These are phyloP conservation scores for Austroboletus eburneus DNA, from an alignment of 768 basidiomycete genomes.

Conservation along the genomic window DNA sequence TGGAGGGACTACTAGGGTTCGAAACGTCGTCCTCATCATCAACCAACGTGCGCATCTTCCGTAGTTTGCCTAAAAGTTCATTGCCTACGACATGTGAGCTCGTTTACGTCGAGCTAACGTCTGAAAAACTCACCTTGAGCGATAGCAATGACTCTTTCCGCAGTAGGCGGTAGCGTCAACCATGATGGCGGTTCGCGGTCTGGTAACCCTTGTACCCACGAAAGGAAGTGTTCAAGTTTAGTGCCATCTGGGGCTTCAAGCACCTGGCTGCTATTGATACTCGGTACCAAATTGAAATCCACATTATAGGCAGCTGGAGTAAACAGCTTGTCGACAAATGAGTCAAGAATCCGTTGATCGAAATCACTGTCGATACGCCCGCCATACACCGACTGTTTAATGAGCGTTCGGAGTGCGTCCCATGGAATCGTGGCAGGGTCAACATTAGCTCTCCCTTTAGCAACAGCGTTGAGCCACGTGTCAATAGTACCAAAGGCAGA, in stretches of 20 bases:
- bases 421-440: slow-evolving; percentile 92
- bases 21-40: slow-evolving; percentile 79
- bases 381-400: slow-evolving; percentile 96
- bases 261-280: slow-evolving; percentile 48
- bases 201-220: slow-evolving; percentile 85
- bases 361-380: slow-evolving; percentile 93
- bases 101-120: background rate
- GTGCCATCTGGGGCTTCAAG: slow-evolving; percentile 86
- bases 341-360: slow-evolving; percentile 88
- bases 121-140: slow-evolving; percentile 65
- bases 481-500: slow-evolving; percentile 92
- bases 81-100: slow-evolving; percentile 50
- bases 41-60: slow-evolving; percentile 86
- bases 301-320: slow-evolving; percentile 86
- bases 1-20: slow-evolving; percentile 49
- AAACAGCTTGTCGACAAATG: slow-evolving; percentile 90
- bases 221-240: slow-evolving; percentile 84
- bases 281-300: slow-evolving; percentile 84
- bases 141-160: slow-evolving; percentile 87
- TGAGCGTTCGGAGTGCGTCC: slow-evolving; percentile 87
- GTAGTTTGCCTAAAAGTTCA: slow-evolving; percentile 76
- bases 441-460: slow-evolving; percentile 88
- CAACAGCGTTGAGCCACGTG: slow-evolving; percentile 74
- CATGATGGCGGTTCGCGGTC: slow-evolving; percentile 93
- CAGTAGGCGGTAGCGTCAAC: slow-evolving; percentile 89